Base-by-base conservation (phyloP, 805 yeast genomes). In the Yamadazyma phyllophila region DNA sequence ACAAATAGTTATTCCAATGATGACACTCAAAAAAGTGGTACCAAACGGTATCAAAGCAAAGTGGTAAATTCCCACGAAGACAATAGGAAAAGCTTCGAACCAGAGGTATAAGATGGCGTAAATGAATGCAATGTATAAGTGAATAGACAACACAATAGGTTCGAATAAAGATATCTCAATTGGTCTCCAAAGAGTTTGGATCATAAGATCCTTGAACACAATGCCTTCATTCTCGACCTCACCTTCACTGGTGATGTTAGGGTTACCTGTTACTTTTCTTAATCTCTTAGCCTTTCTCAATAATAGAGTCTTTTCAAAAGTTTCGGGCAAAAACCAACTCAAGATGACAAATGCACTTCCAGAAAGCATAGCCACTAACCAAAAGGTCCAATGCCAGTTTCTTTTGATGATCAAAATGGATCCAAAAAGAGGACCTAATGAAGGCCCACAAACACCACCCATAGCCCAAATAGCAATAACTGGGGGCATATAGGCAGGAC, bases 381-480 rank as follows among this genome's bases (percentile, higher is more conserved):
- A 79, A 55, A 78, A 77, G 8, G 74, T 61, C 75, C 77, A 78
- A 14, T 41, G 44, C 48, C 48, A 45, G 15, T 43, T 16, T 29
- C 46, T 36, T 32, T 50, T 57, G 14, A 64, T 71, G 2, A 64
- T 61, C 56, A 81, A 60, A 6, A 74, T 70, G 10, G 81, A 76
- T 34, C 84, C 84, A 33, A 80, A 54, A 7, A 81, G 54, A 0
- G 86, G 86, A 12, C 83, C 85, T 15, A 77, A 35, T 9, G 74
- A 66, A 1, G 83, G 83, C 7, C 84, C 85, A 41, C 73, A 65
- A 32, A 75, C 76, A 0, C 80, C 77, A 39, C 78, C 80, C 24
- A 76, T 54, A 14, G 80, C 67, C 84, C 85, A 81, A 5, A 65
- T 44, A 9, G 77, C 77, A 42, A 81, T 61, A 2, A 76, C 73